A percentile compares a stretch with the other conserved stretches of the same genome.
phyloP scores from a whole-genome alignment of 257 asterid genomes.

The Osmanthus fragrans region DNA sequence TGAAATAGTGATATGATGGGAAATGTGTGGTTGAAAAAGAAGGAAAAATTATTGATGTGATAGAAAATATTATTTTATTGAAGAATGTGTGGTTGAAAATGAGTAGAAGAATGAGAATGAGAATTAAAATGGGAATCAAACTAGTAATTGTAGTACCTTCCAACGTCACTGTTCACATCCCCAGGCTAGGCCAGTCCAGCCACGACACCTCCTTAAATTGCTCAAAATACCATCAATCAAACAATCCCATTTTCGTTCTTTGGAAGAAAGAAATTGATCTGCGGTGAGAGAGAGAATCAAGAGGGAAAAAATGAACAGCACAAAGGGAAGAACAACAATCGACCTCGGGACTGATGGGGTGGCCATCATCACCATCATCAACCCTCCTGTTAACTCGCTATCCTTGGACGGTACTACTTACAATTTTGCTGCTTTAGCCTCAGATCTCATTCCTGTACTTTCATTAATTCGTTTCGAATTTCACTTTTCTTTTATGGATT shows the following conservation, averaged over 20 bases:
- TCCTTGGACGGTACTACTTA: slow-evolving; percentile 74
- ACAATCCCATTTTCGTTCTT: background rate
- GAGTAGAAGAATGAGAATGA: too few species aligned
- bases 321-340: slow-evolving; percentile 69
- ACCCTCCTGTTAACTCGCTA: slow-evolving; percentile 97
- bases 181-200: background rate
- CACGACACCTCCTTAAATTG: slow-evolving; percentile 29
- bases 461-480: background rate
- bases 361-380: slow-evolving; percentile 81
- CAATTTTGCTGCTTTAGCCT: background rate
- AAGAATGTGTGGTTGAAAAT: too few species aligned
- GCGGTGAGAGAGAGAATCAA: background rate
- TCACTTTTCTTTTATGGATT: slow-evolving; percentile 20
- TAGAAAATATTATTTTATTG: too few species aligned
- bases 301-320: slow-evolving; percentile 36
- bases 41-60: too few species aligned
- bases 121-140: too few species aligned
- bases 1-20: too few species aligned
- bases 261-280: background rate
- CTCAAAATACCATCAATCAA: background rate
- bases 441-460: background rate
- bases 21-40: too few species aligned
- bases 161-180: slow-evolving; percentile 33
- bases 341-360: slow-evolving; percentile 97
- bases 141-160: too few species aligned